Evolutionary conservation across 495 filamentous ascomycete genomes (phyloP).

Genomic region (Penicillium lagena): DNA sequence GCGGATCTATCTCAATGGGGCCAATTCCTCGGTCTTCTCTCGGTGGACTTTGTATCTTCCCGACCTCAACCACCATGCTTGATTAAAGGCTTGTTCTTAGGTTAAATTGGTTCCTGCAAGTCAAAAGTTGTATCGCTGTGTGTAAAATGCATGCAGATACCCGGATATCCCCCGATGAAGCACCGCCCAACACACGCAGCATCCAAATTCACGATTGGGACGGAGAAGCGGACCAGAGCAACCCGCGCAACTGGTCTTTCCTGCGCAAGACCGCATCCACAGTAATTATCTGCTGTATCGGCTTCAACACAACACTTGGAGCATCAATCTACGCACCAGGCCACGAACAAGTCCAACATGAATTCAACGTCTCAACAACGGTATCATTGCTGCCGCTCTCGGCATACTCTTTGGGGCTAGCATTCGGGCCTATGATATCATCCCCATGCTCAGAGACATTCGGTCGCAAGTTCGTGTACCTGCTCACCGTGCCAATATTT

Average conservation of each 20-base stretch:
- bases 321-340: slow-evolving; percentile 2
- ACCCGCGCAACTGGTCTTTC: background rate
- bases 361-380: slow-evolving; percentile 43
- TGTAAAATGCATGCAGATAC: background rate
- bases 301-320: slow-evolving; percentile 1
- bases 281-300: slow-evolving; percentile 1
- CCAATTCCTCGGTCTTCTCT: too few relatives aligned
- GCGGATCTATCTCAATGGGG: too few relatives aligned
- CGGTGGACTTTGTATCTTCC: too few relatives aligned
- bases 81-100: too few relatives aligned
- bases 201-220: background rate
- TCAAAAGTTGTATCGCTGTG: background rate
- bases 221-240: background rate
- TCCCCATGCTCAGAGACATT: slow-evolving; percentile 53
- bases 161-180: background rate
- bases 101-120: too few relatives aligned
- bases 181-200: background rate
- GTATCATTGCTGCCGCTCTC: slow-evolving; percentile 49
- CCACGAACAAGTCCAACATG: slow-evolving; percentile 27
- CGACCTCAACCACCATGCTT: too few relatives aligned
- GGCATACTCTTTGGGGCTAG: slow-evolving; percentile 51
- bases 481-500: slow-evolving; percentile 45
- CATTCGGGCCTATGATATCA: slow-evolving; percentile 51
- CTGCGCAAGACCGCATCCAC: slow-evolving; percentile 1
- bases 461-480: slow-evolving; percentile 49